phyloP scores from a whole-genome alignment of 2,329 filamentous ascomycete genomes.

The Colletotrichum cereale region DNA sequence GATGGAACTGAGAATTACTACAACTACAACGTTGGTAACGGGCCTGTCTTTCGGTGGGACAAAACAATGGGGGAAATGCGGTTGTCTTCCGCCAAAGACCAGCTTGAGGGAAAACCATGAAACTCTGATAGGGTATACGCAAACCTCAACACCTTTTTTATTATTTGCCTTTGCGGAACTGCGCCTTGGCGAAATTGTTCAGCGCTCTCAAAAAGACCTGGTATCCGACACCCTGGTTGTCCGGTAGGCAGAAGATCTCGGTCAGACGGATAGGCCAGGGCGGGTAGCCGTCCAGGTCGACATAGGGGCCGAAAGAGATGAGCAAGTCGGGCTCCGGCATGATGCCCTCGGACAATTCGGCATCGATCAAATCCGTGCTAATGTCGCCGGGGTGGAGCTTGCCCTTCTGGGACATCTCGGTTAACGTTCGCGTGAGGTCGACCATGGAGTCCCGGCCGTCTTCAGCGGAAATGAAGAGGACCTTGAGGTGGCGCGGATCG shows the following conservation, averaged over 20 bases:
- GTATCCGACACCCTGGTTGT: conserved; percentile 89
- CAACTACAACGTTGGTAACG: conserved; percentile 82
- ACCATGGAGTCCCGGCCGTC: conserved; percentile 95
- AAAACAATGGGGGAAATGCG: conserved; percentile 63
- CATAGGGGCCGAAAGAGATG: conserved; percentile 85
- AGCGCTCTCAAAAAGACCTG: conserved; percentile 91
- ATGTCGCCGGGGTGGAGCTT: conserved; percentile 88
- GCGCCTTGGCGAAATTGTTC: conserved; percentile 85
- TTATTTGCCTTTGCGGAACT: conserved; percentile 85
- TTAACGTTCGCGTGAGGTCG: conserved; percentile 92
- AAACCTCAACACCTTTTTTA: neutral
- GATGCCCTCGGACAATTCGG: conserved; percentile 83
- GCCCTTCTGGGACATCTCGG: conserved; percentile 92
- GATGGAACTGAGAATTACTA: conserved; percentile 87
- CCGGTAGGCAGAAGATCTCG: conserved; percentile 86
- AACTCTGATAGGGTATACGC: conserved; percentile 35
- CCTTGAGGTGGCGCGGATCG: conserved; percentile 58
- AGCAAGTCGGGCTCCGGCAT: conserved; percentile 92
- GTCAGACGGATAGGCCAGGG: conserved; percentile 96
- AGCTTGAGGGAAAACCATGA: conserved; percentile 38
- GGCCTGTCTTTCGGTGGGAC: conserved; percentile 78
- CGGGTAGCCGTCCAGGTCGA: conserved; percentile 91
- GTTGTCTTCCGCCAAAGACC: conserved; percentile 46
- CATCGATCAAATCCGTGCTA: conserved; percentile 86
- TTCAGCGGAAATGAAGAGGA: conserved; percentile 87